phyloP scores from a whole-genome alignment of 2,329 filamentous ascomycete species.

The Aspergillus arachidicola region DNA sequence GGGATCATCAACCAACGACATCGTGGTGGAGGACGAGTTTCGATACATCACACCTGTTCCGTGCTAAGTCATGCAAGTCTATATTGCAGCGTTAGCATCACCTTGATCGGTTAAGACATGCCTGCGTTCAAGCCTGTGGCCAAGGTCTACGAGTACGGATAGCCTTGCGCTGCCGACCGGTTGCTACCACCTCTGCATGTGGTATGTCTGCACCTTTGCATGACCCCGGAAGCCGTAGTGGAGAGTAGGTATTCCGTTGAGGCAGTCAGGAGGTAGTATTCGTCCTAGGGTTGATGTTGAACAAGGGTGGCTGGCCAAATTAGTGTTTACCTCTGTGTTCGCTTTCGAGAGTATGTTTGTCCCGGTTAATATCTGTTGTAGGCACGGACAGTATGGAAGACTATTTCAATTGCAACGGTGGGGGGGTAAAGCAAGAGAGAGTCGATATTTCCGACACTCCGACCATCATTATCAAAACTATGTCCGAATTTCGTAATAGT shows the following conservation, averaged over 20 bases:
- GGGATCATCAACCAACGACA: not conserved
- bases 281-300: not conserved
- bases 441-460: not conserved
- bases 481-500: not conserved
- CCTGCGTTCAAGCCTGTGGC: not conserved
- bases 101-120: not conserved
- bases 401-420: conserved; percentile 8
- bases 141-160: not conserved
- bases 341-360: not conserved
- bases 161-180: not conserved
- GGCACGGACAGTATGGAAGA: not conserved
- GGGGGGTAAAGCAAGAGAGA: not conserved
- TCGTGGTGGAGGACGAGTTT: not conserved
- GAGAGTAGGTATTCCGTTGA: not conserved
- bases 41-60: conserved; percentile 10
- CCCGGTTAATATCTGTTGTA: not conserved
- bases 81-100: conserved; percentile 7
- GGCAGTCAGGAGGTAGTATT: conserved; percentile 7
- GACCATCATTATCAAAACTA: not conserved
- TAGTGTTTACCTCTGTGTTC: not conserved
- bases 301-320: conserved; percentile 6
- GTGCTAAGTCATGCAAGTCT: not conserved
- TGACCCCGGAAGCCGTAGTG: not conserved
- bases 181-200: not conserved
- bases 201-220: not conserved